Conservation (phyloP, 2,329 filamentous ascomycete species). For the Cercospora sp. region DNA sequence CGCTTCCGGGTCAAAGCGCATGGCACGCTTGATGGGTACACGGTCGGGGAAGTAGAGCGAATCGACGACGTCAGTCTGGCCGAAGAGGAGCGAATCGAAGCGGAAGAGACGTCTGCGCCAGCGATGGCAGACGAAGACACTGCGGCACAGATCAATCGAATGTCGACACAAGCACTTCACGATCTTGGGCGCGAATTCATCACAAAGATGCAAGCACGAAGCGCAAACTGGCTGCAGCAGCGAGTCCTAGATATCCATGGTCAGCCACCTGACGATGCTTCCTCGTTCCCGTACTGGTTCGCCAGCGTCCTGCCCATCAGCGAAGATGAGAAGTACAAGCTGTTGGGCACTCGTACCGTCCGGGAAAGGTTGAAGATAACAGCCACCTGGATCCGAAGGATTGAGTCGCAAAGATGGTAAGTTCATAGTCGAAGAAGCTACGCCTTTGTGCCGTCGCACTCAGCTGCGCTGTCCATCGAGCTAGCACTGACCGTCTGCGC, state of each 20-base stretch:
- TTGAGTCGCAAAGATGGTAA: constrained; percentile 71
- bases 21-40: constrained; percentile 71
- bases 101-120: constrained; percentile 58
- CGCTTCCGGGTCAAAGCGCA: constrained; percentile 72
- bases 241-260: constrained; percentile 74
- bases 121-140: constrained; percentile 32
- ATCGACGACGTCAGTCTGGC: constrained; percentile 79
- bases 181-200: constrained; percentile 67
- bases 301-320: constrained; percentile 76
- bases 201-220: constrained; percentile 64
- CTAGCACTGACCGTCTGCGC: constrained; percentile 16
- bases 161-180: constrained; percentile 72
- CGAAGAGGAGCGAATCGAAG: constrained; percentile 77
- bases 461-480: neutral
- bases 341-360: constrained; percentile 73
- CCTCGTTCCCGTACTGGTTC: constrained; percentile 86
- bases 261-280: constrained; percentile 72
- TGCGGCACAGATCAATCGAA: constrained; percentile 49
- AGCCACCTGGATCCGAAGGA: constrained; percentile 72
- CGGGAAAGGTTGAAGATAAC: constrained; percentile 81
- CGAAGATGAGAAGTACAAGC: constrained; percentile 74
- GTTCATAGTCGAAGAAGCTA: constrained; percentile 37
- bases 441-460: neutral
- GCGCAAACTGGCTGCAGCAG: constrained; percentile 72
- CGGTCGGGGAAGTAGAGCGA: constrained; percentile 71